Percentiles rank a stretch among this genome's conserved stretches.
Conservation (phyloP, 148 eudicot genomes). For the Vaccinium darrowii region DNA sequence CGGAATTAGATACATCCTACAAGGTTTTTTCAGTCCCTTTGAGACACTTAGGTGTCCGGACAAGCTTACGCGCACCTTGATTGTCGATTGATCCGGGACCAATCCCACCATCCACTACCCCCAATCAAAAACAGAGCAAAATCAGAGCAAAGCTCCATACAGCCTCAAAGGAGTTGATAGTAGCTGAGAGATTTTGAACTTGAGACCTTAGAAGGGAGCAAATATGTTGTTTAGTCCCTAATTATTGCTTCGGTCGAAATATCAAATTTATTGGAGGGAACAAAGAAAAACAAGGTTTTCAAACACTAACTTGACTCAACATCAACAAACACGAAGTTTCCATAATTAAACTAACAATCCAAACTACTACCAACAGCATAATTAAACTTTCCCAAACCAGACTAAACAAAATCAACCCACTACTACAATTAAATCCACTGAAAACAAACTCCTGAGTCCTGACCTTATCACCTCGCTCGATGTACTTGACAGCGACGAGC, state of each 20-base stretch:
- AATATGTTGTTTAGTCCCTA: not conserved
- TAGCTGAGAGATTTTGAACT: too few species aligned
- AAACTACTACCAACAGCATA: not conserved
- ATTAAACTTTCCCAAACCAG: not conserved
- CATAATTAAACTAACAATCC: not conserved
- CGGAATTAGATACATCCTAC: not conserved
- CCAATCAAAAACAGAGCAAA: too few species aligned
- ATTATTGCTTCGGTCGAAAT: not conserved
- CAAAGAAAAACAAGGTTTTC: too few species aligned
- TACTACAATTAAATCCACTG: not conserved
- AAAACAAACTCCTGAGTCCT: constrained; percentile 6
- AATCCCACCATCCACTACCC: too few species aligned
- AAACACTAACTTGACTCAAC: too few species aligned
- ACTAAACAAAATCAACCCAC: not conserved
- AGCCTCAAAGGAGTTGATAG: too few species aligned
- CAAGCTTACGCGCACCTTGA: too few species aligned
- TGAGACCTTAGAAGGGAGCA: too few species aligned
- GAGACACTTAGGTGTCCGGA: too few species aligned
- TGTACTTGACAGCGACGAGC: constrained; percentile 51
- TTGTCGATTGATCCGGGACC: too few species aligned
- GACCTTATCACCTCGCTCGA: constrained; percentile 57
- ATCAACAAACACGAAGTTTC: not conserved
- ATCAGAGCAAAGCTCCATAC: too few species aligned
- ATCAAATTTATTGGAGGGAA: not conserved
- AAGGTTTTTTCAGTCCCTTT: not conserved